phyloP scores from a whole-genome alignment of 768 basidiomycete genomes.

The Boletus patriciae region DNA sequence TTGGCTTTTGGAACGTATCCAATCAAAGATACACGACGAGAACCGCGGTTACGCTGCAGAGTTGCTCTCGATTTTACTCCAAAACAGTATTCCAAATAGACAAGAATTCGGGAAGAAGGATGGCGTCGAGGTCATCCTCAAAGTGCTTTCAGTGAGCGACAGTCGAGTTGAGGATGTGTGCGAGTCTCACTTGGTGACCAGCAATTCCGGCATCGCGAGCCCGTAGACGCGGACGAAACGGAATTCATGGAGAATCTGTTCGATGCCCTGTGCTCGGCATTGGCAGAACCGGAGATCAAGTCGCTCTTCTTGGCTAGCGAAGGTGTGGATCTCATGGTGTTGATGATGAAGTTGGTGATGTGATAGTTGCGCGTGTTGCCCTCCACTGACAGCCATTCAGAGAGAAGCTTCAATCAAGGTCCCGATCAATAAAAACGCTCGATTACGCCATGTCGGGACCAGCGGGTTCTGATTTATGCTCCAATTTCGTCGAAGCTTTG shows the following conservation, averaged over 20 bases:
- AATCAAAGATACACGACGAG: conserved; percentile 74
- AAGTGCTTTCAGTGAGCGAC: conserved; percentile 73
- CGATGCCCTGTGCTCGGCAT: conserved; percentile 81
- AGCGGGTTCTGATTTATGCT: conserved; percentile 67
- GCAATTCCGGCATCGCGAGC: conserved; percentile 88
- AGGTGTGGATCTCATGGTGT: conserved; percentile 95
- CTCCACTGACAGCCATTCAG: conserved; percentile 39
- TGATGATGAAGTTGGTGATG: conserved; percentile 88
- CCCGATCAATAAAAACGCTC: conserved; percentile 85
- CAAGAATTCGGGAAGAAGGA: conserved; percentile 66
- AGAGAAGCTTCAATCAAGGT: conserved; percentile 78
- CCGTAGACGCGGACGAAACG: conserved; percentile 81
- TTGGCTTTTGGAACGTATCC: conserved; percentile 80
- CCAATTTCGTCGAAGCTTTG: conserved; percentile 81
- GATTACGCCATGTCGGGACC: conserved; percentile 87
- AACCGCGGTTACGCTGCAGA: conserved; percentile 94
- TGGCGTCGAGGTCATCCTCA: conserved; percentile 76
- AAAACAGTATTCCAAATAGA: conserved; percentile 68
- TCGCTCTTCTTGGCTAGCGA: conserved; percentile 82
- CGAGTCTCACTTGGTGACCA: conserved; percentile 33
- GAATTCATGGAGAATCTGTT: conserved; percentile 99
- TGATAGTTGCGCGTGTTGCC: not conserved
- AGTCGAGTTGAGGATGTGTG: conserved; percentile 1
- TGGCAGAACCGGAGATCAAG: conserved; percentile 80
- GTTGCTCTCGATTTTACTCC: conserved; percentile 86